Evolutionary conservation across 2,329 filamentous ascomycete genomes (phyloP).

Genomic region (Venturia asperata): DNA sequence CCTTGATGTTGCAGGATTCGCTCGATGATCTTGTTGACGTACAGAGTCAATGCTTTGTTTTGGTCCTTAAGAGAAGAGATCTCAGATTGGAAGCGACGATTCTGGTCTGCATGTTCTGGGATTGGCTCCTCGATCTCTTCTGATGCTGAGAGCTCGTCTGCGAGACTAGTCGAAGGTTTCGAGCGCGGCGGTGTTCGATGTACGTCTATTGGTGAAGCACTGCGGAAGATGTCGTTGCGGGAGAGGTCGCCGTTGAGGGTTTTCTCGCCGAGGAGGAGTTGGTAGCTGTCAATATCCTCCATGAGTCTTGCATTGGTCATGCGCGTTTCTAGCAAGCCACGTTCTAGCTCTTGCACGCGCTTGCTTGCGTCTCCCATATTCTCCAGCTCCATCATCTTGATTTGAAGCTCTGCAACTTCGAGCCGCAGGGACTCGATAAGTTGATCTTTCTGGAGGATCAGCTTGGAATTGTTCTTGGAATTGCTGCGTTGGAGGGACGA

Average conservation of each 20-base stretch:
- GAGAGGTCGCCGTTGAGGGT: constrained; percentile 90
- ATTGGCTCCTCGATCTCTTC: constrained; percentile 57
- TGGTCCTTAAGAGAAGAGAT: constrained; percentile 76
- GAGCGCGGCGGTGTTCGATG: constrained; percentile 24
- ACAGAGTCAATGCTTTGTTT: constrained; percentile 93
- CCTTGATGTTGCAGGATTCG: constrained; percentile 84
- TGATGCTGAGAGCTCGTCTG: constrained; percentile 32
- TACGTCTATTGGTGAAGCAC: constrained; percentile 33
- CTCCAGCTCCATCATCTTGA: constrained; percentile 90
- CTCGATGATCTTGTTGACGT: constrained; percentile 99
- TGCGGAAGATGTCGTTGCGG: constrained; percentile 69
- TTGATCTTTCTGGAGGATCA: constrained; percentile 92
- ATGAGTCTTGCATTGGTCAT: constrained; percentile 94
- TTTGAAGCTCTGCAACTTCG: constrained; percentile 89
- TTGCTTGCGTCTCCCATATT: constrained; percentile 70
- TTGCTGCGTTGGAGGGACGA: constrained; percentile 80
- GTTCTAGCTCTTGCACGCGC: constrained; percentile 81
- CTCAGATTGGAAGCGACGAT: constrained; percentile 66
- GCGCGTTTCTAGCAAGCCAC: constrained; percentile 79
- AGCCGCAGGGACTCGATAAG: constrained; percentile 86
- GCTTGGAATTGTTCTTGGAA: constrained; percentile 80
- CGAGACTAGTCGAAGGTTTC: constrained; percentile 31
- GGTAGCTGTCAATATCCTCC: constrained; percentile 98
- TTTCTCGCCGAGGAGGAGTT: constrained; percentile 87
- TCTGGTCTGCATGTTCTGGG: constrained; percentile 23